Base-by-base conservation (phyloP, 2,329 filamentous ascomycete genomes). In the Aspergillus novofumigatus region DNA sequence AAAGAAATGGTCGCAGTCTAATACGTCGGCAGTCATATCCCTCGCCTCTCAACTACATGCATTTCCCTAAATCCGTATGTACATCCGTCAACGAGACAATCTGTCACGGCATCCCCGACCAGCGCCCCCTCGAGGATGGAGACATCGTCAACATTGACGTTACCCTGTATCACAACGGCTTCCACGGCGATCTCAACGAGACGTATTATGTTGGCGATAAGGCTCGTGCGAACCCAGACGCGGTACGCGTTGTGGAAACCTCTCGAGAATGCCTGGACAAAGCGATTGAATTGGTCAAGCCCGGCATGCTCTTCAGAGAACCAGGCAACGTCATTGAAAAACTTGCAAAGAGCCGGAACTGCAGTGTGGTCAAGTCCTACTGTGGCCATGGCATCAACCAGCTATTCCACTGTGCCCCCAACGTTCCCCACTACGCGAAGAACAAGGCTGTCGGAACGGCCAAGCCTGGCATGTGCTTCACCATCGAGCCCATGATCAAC, bases 121-220 rank as follows among this genome's bases (percentile, higher is more conserved):
- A 96, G 73, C 86, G 94, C 55, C 81, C 89, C 7, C 82, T 99
- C 1, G 77, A 91, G 62, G 93, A 99, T 65, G 94, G 94, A 60
- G 94, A 99, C 69, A 97, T 99, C 63, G 79, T 99, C 69, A 99
- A 99, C 78, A 92, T 99, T 64, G 94, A 99, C 67, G 90, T 99
- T 4, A 92, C 92, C 0, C 79, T 99, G 47, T 99, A 95, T 76
- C 92, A 97, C 72, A 90, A 88, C 59, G 94, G 94, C 54, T 97
- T 93, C 78, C 94, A 99, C 72, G 92, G 91, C 55, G 94, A 99
- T 73, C 80, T 99, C 55, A 99, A 99, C 78, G 94, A 99, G 79
- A 99, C 94, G 11, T 99, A 97, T 78, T 99, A 99, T 73, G 90
- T 99, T 50, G 94, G 94, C 56, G 89, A 95, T 66, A 91, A 89